Evolutionary conservation across 805 yeast species (phyloP).

Genomic region (Tetrapisispora iriomotensis): DNA sequence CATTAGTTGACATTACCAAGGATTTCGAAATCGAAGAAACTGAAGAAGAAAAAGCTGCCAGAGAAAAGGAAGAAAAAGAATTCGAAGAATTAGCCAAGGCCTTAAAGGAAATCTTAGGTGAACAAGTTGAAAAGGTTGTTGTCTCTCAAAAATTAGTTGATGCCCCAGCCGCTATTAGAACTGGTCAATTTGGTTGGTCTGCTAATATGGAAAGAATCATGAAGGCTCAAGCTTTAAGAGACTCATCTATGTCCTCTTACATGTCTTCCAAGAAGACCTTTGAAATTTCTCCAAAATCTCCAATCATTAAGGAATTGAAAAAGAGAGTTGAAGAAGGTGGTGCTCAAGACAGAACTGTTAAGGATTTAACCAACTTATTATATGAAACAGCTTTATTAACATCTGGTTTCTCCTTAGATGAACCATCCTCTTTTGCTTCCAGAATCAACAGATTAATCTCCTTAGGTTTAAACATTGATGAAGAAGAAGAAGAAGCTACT

Average conservation of each 20-base stretch:
- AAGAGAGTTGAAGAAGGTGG: conserved; percentile 95
- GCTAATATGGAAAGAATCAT: conserved; percentile 99
- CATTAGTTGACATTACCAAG: conserved; percentile 96
- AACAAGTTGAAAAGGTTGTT: conserved; percentile 97
- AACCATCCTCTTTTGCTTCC: conserved; percentile 93
- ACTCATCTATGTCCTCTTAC: conserved; percentile 96
- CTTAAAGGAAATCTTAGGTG: conserved; percentile 94
- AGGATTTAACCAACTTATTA: conserved; percentile 91
- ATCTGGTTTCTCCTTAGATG: conserved; percentile 97
- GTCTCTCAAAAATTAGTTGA: conserved; percentile 95
- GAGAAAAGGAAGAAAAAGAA: conserved; percentile 89
- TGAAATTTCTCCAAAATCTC: conserved; percentile 94
- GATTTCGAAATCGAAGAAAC: conserved; percentile 98
- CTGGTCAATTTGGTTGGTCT: conserved; percentile 99
- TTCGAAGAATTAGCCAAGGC: conserved; percentile 91
- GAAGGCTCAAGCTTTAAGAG: conserved; percentile 99
- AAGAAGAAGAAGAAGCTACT: conserved; percentile 48
- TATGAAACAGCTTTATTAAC: conserved; percentile 97
- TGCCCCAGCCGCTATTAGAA: conserved; percentile 99
- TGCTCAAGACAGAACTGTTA: conserved; percentile 96
- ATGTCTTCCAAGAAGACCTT: conserved; percentile 99
- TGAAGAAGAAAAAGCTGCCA: conserved; percentile 89
- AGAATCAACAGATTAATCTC: conserved; percentile 98
- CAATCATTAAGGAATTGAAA: conserved; percentile 92
- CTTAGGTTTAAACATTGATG: conserved; percentile 96